These are phyloP conservation scores for Wakefieldia striispora DNA, from an alignment of 768 basidiomycete species.

Conservation along the genomic window DNA sequence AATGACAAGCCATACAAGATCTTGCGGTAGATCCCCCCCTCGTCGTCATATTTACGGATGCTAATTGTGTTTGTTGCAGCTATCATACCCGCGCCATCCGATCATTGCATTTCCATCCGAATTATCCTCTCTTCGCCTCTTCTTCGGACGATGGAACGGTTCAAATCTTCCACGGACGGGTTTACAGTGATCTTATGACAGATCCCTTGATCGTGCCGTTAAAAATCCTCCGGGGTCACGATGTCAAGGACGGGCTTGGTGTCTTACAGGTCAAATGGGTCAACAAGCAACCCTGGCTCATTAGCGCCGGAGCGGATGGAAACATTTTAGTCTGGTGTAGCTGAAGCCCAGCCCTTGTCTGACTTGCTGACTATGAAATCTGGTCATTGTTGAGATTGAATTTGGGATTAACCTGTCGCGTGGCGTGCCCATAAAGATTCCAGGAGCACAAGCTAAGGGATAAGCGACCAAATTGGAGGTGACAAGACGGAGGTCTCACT, in stretches of 20 bases:
- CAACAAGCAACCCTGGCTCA: slow-evolving; percentile 85
- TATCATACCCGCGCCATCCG: slow-evolving; percentile 95
- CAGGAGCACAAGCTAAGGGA: slow-evolving; percentile 6
- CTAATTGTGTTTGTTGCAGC: slow-evolving; percentile 39
- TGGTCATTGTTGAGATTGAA: slow-evolving; percentile 24
- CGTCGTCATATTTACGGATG: neutral
- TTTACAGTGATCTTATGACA: slow-evolving; percentile 93
- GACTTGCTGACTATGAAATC: slow-evolving; percentile 25
- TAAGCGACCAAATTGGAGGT: slow-evolving; percentile 1
- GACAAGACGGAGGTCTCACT: neutral
- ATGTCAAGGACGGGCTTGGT: slow-evolving; percentile 80
- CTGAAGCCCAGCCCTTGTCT: slow-evolving; percentile 38
- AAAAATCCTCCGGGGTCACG: slow-evolving; percentile 94
- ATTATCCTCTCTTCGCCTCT: slow-evolving; percentile 93
- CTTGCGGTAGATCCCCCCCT: slow-evolving; percentile 58
- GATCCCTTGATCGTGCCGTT: slow-evolving; percentile 97
- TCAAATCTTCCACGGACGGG: slow-evolving; percentile 93
- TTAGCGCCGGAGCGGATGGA: slow-evolving; percentile 92
- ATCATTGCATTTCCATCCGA: slow-evolving; percentile 89
- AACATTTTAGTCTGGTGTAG: slow-evolving; percentile 86
- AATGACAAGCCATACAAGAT: slow-evolving; percentile 97
- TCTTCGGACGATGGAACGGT: slow-evolving; percentile 97
- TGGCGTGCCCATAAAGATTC: slow-evolving; percentile 20
- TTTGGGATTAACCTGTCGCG: slow-evolving; percentile 3
- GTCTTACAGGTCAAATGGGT: slow-evolving; percentile 92